Base-by-base conservation (phyloP, 148 eudicot species). In the Simmondsia chinensis region DNA sequence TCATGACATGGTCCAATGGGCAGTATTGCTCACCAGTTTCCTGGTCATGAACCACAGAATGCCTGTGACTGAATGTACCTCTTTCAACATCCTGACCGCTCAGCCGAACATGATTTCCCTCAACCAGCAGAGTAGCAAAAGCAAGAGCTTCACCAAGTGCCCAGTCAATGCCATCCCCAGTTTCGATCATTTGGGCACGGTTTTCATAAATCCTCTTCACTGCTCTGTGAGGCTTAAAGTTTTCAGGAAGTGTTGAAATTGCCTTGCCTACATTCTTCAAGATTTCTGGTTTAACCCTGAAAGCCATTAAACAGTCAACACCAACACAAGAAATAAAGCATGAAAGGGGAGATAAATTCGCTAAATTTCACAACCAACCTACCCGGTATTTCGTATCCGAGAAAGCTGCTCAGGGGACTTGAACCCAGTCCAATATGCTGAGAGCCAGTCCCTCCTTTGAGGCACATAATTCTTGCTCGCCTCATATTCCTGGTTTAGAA, bases 81-180 rank as follows among this genome's bases (percentile, higher is more conserved):
- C 94, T 74, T 70, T 80, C 88, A 13, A 80, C 88, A 53, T 80
- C 88, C 58, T 80, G 88, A 43, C 88, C 88, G 39, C 94, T 82
- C 56, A 82, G 59, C 36, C 94, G 66, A 23, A 82, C 94, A 61
- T 82, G 94, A 64, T 82, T 82, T 40, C 94, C 94, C 53, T 82
- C 94, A 0, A 70, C 75, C 28, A 82, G 70, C 51, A 82, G 56
- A 36, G 94, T 78, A 19, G 86, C 94, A 64, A 82, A 75, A 51
- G 94, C 94, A 63, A 82, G 82, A 12, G 83, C 94, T 70, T 82
- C 94, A 54, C 66, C 94, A 20, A 82, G 66, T 3, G 94, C 94
- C 94, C 94, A 82, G 49, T 79, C 94, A 65, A 82, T 65, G 13
- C 86, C 94, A 47, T 78, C 75, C 28, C 80, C 86, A 8, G 82